Evolutionary conservation across 140 eudicot genomes (phyloP).

Genomic region (Anethum foeniculum): DNA sequence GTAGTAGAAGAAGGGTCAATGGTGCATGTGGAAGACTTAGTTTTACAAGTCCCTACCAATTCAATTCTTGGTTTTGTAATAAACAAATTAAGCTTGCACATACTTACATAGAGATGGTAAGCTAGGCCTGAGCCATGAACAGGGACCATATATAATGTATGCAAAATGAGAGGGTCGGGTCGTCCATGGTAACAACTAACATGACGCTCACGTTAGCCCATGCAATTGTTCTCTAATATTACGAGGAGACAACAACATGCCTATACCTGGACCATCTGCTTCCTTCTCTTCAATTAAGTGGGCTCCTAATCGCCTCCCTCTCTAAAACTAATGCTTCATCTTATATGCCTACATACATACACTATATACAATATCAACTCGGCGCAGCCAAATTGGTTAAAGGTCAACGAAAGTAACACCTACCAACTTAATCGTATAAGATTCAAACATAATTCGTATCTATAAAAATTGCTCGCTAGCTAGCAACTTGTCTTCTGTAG

Average conservation of each 20-base stretch:
- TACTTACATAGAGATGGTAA: neutral
- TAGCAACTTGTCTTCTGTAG: neutral
- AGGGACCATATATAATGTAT: neutral
- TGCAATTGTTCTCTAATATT: neutral
- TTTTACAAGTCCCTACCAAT: neutral
- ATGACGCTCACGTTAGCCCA: constrained; percentile 17
- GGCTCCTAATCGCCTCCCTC: neutral
- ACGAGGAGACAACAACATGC: constrained; percentile 6
- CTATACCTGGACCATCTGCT: constrained; percentile 11
- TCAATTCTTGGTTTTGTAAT: neutral
- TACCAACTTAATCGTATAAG: neutral
- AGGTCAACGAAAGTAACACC: constrained; percentile 11
- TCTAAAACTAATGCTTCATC: neutral
- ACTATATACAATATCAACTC: neutral
- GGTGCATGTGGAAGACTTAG: neutral
- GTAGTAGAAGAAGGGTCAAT: constrained; percentile 9
- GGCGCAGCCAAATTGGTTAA: neutral
- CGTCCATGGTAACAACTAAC: constrained; percentile 7
- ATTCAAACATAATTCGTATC: neutral
- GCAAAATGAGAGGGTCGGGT: neutral
- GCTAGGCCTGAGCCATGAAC: neutral
- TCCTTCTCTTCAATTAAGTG: neutral
- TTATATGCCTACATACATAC: neutral
- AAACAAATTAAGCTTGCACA: neutral
- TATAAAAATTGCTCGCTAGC: neutral